Conservation (phyloP, 2,329 filamentous ascomycete genomes). For the Aspergillus ustus region DNA sequence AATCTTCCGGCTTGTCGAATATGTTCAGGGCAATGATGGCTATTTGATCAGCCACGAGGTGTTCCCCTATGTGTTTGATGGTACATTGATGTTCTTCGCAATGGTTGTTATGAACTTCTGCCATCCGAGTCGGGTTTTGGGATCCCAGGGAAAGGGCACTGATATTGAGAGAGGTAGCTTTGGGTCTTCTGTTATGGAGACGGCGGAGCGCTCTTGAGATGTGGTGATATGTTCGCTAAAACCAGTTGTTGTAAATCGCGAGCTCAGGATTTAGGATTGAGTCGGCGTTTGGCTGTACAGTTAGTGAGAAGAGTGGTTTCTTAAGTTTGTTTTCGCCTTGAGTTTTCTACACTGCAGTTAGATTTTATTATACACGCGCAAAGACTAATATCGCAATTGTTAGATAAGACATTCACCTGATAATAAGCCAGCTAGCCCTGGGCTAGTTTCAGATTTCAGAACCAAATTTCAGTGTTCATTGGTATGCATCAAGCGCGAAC, state of each 20-base stretch:
- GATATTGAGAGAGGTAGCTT: not conserved
- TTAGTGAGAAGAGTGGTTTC: not conserved
- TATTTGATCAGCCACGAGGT: constrained; percentile 8
- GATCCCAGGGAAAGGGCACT: not conserved
- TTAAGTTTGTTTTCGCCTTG: not conserved
- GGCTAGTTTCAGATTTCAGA: not conserved
- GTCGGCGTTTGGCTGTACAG: not conserved
- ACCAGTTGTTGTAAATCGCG: too few relatives aligned
- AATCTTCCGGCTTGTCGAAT: constrained; percentile 20
- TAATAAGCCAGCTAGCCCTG: not conserved
- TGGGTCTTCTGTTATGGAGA: not conserved
- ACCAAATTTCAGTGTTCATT: not conserved
- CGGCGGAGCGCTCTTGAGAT: not conserved
- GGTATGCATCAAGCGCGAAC: not conserved
- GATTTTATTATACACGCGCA: not conserved
- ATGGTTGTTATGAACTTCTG: constrained; percentile 15
- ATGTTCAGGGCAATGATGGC: constrained; percentile 5
- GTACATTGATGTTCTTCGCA: constrained; percentile 2
- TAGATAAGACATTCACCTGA: too few relatives aligned
- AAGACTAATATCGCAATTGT: not conserved
- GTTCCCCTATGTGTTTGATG: constrained; percentile 11
- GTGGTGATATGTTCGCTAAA: not conserved
- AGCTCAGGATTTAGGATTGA: not conserved
- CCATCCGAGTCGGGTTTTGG: constrained; percentile 1
- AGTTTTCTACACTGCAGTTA: not conserved